Evolutionary conservation across 192 early-diverging fungal species (phyloP), one percentile per base, ranked within the genome.

Genomic region (Backusella mclennaniae): DNA sequence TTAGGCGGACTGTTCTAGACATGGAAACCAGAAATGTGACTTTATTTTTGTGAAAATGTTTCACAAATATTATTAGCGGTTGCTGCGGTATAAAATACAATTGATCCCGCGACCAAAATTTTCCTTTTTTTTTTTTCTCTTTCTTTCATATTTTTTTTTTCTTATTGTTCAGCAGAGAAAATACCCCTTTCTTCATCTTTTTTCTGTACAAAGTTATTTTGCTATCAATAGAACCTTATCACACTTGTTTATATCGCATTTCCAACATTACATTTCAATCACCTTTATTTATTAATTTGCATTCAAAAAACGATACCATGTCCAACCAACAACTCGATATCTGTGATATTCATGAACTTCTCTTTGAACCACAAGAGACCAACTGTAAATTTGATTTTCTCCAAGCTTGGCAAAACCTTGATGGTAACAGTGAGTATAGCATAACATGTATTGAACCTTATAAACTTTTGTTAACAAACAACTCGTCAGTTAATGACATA

Each of bases 41-140:
- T 63, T 11, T 2, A 9, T 29, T 63, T 49, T 21, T 21, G 46
- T 49, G 6, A 17, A 49, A 49, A 12, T 63, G 56, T 63, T 63
- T 63, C 56, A 63, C 56, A 63, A 63, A 26, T 63, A 9, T 63
- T 63, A 63, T 63, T 63, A 29, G 46, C 19, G 3, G 56, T n/a
- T 63, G 56, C 56, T 63, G 56, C 56, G 56, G 56, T 63, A 63
- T 63, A 63, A 63, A 63, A 63, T 63, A 63, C 56, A 63, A 63
- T 63, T 29, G 56, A 26, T 63, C 23, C 11, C 26, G 12, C 56
- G 56, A 63, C 56, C 56, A 29, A 11, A 4, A 14, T 63, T 63
- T 63, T 63, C 46, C 46, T n/a, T 49, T 49, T 49, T 63, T 12
- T 26, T n/a, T 29, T 12, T 59, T 63, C 29, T 59, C 23, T 29